These are phyloP conservation scores for Smallanthus sonchifolius DNA, from an alignment of 129 eudicot genomes.

Conservation along the genomic window DNA sequence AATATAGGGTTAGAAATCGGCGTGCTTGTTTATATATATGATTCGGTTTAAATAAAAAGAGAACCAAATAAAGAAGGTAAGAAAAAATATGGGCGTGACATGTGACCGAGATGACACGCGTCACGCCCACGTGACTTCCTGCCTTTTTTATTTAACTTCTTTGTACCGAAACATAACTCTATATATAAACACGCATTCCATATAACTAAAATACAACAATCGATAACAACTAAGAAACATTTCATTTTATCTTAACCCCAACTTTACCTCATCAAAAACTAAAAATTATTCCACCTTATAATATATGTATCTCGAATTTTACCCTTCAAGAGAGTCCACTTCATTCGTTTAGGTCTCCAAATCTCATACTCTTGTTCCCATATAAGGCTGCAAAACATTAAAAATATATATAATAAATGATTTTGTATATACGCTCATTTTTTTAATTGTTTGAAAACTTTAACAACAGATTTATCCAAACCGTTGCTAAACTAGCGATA, in stretches of 20 bases:
- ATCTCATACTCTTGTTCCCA: conserved; percentile 28
- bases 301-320: conserved; percentile 5
- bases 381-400: conserved; percentile 24
- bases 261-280: not conserved
- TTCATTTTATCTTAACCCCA: conserved; percentile 16
- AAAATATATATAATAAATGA: not conserved
- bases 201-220: conserved; percentile 23
- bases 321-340: conserved; percentile 11
- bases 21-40: not conserved
- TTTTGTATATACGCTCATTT: too few relatives aligned
- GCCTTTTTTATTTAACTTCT: not conserved
- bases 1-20: conserved; percentile 22
- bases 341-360: not conserved
- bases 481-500: not conserved
- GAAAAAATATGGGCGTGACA: not conserved
- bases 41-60: not conserved
- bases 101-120: not conserved
- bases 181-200: not conserved
- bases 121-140: not conserved
- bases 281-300: conserved; percentile 18
- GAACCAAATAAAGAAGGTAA: not conserved
- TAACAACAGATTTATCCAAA: not conserved
- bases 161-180: not conserved
- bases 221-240: conserved; percentile 9
- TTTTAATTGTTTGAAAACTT: too few relatives aligned